phyloP scores from a whole-genome alignment of 2,329 filamentous ascomycete species.

The Ophiostoma piceae region DNA sequence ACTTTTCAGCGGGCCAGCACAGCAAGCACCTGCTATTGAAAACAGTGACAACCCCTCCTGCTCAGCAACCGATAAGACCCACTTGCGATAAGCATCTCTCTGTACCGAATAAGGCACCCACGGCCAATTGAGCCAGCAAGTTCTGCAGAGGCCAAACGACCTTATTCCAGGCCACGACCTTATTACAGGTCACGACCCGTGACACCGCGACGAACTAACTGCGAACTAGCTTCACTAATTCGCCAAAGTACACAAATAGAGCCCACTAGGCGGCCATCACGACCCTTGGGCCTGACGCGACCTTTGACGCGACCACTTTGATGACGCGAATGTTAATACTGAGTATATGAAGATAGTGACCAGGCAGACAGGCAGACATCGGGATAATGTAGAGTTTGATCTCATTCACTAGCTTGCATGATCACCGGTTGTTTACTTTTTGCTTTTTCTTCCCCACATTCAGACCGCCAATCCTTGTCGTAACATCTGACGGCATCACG shows the following conservation, averaged over 20 bases:
- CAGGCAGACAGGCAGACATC: no score
- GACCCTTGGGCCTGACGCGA: neutral
- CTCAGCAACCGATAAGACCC: conserved; percentile 22
- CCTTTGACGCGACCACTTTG: conserved; percentile 7
- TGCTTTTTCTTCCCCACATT: neutral
- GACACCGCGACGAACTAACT: conserved; percentile 5
- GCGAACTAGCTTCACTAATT: neutral
- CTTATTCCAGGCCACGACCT: no score
- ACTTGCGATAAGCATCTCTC: neutral
- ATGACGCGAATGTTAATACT: neutral
- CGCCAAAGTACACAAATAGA: neutral
- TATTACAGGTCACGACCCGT: neutral
- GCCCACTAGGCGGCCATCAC: neutral
- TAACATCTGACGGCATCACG: neutral
- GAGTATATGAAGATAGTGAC: no score
- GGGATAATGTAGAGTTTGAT: neutral
- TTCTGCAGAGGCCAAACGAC: neutral
- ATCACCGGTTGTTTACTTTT: neutral
- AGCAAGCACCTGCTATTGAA: neutral
- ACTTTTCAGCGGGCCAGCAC: neutral
- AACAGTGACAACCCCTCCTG: conserved; percentile 17
- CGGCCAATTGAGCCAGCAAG: neutral
- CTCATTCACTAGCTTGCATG: neutral
- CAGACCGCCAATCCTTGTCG: no score
- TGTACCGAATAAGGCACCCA: neutral